Evolutionary conservation across 2,329 filamentous ascomycete genomes (phyloP), one percentile per base, ranked within the genome.

Genomic region (Botryotinia calthae): DNA sequence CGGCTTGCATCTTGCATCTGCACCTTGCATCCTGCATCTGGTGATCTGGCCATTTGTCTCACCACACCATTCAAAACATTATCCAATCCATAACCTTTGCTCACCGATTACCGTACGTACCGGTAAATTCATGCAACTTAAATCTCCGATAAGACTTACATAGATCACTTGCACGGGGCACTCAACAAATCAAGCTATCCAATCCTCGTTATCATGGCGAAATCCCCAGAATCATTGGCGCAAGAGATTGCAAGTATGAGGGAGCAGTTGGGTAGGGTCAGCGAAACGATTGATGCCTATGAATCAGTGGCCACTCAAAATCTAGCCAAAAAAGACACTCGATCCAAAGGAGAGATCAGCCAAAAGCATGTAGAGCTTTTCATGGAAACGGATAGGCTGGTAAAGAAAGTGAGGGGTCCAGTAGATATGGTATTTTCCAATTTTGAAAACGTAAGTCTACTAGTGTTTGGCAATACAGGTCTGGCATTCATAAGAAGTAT

Each of bases 351-450:
- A 54, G 59, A 46, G 40, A 64, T 20, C 9, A 34, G 61, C 8
- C 44, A 71, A 44, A 71, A 46, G 61, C 70, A 66, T 65, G 61
- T 66, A 22, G 20, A 71, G 18, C 61, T 71, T 46, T 71, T 65
- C 46, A 65, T 58, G 70, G 61, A 64, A 42, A 66, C 61, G 34
- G 20, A 64, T n/a, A 66, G 22, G 37, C 48, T 71, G 7, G 54
- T 71, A 22, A 71, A 34, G 46, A 54, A 42, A 25, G 61, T 67
- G 40, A 64, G 70, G 46, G 70, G 70, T 34, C 62, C 70, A 3
- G 61, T 71, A 18, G 70, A 71, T 44, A 67, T 66, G 61, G 70
- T 71, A 1, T 71, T 71, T 44, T 44, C 46, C n/a, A 66, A 71
- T 71, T 66, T 71, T 48, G 70, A 71, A 31, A 67, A 66, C 56